Conservation (phyloP, 345 rosid genomes). For the Ceriops decandra region DNA sequence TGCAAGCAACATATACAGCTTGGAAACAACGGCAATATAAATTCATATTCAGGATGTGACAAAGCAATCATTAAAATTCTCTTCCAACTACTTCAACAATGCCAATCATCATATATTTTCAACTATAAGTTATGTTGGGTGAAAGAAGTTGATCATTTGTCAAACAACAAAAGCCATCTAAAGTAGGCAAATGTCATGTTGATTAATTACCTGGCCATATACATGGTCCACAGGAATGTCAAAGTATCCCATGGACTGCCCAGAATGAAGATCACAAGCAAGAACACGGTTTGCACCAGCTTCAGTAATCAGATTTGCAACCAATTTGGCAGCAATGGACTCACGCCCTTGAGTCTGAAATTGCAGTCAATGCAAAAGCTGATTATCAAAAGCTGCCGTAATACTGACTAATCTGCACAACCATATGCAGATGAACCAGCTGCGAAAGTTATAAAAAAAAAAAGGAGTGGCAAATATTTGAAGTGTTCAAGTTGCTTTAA, state of each 20-base stretch:
- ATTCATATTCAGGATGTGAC: not conserved
- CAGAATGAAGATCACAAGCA: constrained; percentile 98
- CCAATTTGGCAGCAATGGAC: constrained; percentile 95
- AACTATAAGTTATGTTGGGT: too few relatives aligned
- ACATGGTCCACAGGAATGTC: constrained; percentile 97
- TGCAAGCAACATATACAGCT: not conserved
- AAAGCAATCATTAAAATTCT: too few relatives aligned
- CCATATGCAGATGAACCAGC: too few relatives aligned
- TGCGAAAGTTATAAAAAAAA: too few relatives aligned
- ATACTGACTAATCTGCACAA: too few relatives aligned
- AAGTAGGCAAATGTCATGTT: too few relatives aligned
- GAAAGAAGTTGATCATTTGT: not conserved
- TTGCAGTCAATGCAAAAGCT: constrained; percentile 5
- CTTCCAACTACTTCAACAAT: too few relatives aligned
- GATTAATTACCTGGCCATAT: constrained; percentile 75
- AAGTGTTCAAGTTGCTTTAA: too few relatives aligned
- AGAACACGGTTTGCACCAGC: constrained; percentile 97
- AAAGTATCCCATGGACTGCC: constrained; percentile 98
- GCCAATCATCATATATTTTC: too few relatives aligned
- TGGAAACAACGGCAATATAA: not conserved
- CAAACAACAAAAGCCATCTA: not conserved
- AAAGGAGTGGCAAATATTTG: too few relatives aligned
- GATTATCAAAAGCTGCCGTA: not conserved
- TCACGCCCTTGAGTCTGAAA: constrained; percentile 97
- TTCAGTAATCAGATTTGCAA: constrained; percentile 89